Percentiles rank a stretch among this genome's conserved stretches.
Evolutionary conservation across 257 asterid species (phyloP).

Genomic region (Henckelia pumila): DNA sequence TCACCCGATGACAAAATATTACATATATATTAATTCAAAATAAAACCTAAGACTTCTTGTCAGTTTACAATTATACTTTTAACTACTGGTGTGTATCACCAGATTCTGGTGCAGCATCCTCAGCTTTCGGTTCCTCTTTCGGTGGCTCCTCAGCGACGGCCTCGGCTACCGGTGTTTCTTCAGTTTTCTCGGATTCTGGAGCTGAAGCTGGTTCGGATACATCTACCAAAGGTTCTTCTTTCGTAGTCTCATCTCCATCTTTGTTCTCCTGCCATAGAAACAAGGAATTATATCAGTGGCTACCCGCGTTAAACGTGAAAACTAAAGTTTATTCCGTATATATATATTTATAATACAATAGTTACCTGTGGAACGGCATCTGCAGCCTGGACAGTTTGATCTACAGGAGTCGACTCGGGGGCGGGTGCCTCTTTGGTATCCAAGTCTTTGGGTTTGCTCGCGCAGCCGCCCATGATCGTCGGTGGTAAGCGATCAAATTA

Average conservation of each 20-base stretch:
- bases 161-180: background rate
- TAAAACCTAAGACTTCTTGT: background rate
- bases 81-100: no score
- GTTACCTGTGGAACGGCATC: slow-evolving; percentile 40
- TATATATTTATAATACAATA: no score
- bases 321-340: no score
- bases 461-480: slow-evolving; percentile 82
- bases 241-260: slow-evolving; percentile 35
- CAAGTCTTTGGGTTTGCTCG: slow-evolving; percentile 75
- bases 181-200: background rate
- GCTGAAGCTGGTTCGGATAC: slow-evolving; percentile 22
- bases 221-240: slow-evolving; percentile 47
- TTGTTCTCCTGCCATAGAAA: slow-evolving; percentile 37
- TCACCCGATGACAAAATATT: no score
- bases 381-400: slow-evolving; percentile 36
- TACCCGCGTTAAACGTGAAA: no score
- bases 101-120: background rate
- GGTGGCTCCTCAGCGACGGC: background rate
- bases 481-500: slow-evolving; percentile 15
- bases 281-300: background rate
- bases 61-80: background rate
- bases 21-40: no score
- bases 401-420: slow-evolving; percentile 27
- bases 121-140: no score
- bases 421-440: slow-evolving; percentile 37